Conservation (phyloP, 768 basidiomycete species). For the Rhodotorula graminis region DNA sequence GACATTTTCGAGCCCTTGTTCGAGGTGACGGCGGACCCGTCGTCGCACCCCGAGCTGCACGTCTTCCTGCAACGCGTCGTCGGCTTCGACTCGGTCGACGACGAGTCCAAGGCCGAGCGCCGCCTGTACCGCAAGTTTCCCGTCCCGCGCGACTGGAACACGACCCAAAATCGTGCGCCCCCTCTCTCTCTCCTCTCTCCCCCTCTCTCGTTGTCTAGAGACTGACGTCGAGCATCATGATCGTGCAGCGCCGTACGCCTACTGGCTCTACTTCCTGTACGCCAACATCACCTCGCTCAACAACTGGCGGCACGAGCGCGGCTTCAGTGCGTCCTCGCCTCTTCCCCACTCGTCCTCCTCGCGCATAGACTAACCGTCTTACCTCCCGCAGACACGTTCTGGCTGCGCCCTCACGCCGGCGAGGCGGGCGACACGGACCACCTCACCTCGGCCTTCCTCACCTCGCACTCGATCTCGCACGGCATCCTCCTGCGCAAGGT, state of each 20-base stretch:
- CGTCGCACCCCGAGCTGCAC: constrained; percentile 85
- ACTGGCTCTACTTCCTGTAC: constrained; percentile 93
- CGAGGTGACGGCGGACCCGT: constrained; percentile 89
- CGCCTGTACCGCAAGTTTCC: constrained; percentile 69
- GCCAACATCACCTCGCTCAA: constrained; percentile 94
- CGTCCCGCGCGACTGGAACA: constrained; percentile 76
- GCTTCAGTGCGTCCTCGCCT: constrained; percentile 68
- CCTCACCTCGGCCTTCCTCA: constrained; percentile 89
- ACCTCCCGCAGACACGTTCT: constrained; percentile 73
- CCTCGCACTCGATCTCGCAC: constrained; percentile 95
- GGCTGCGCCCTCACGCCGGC: constrained; percentile 91
- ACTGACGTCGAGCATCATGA: neutral
- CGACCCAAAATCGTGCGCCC: constrained; percentile 81
- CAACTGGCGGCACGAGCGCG: constrained; percentile 77
- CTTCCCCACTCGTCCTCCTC: too few species aligned
- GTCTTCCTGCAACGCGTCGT: constrained; percentile 90
- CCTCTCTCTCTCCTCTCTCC: constrained; percentile 47
- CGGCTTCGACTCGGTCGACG: constrained; percentile 98
- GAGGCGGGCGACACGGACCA: constrained; percentile 99
- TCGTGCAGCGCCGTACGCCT: constrained; percentile 13
- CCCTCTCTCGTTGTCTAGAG: neutral
- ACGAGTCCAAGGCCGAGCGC: constrained; percentile 89
- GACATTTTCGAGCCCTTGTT: constrained; percentile 91
- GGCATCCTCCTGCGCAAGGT: constrained; percentile 98
- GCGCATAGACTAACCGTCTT: neutral